Evolutionary conservation across 306 rosid genomes (phyloP).

Genomic region (Inga leiocalycina): DNA sequence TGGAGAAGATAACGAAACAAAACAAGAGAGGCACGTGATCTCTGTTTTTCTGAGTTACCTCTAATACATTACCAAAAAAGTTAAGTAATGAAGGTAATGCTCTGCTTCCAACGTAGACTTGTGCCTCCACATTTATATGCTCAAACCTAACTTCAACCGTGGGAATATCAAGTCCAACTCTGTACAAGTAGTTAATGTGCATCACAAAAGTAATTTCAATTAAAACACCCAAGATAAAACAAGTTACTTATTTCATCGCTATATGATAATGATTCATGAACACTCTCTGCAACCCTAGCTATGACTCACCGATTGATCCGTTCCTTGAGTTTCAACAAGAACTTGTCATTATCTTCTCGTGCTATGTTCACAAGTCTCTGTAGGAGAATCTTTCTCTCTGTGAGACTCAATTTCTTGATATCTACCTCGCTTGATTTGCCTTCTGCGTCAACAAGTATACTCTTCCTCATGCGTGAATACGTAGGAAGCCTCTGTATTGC

Average conservation of each 20-base stretch:
- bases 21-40: neutral
- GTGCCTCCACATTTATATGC: constrained; percentile 66
- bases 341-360: constrained; percentile 77
- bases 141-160: constrained; percentile 79
- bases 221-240: neutral
- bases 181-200: neutral
- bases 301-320: constrained; percentile 65
- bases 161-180: constrained; percentile 65
- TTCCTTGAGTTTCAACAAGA: constrained; percentile 72
- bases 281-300: neutral
- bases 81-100: constrained; percentile 73
- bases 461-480: constrained; percentile 47
- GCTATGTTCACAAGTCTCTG: constrained; percentile 83
- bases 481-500: constrained; percentile 49
- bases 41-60: constrained; percentile 44
- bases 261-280: neutral
- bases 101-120: constrained; percentile 80
- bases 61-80: constrained; percentile 54
- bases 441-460: constrained; percentile 51
- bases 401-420: constrained; percentile 51
- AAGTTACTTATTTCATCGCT: neutral
- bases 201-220: neutral
- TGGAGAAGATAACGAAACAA: neutral
- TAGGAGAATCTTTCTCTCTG: constrained; percentile 62
- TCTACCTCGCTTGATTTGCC: constrained; percentile 71